These are phyloP conservation scores for Coemansia reversa DNA, from an alignment of 192 early-diverging fungal species.

Conservation along the genomic window DNA sequence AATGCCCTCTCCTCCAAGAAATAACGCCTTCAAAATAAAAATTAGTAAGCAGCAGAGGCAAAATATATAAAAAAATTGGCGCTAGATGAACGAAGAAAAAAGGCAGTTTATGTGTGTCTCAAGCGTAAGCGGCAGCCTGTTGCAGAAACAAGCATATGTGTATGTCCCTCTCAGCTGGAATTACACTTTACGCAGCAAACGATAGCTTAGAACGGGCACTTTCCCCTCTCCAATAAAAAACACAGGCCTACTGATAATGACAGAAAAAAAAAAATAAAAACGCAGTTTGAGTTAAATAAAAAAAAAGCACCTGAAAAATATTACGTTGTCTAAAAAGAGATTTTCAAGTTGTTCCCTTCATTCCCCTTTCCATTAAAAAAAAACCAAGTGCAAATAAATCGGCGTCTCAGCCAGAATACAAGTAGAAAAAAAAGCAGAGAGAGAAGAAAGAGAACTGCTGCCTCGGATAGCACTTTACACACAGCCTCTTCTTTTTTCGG, in stretches of 20 bases:
- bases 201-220: not conserved
- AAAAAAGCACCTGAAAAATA: not conserved
- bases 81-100: not conserved
- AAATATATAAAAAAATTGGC: not conserved
- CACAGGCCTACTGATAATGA: not conserved
- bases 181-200: not conserved
- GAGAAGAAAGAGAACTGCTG: slow-evolving; percentile 1
- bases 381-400: not conserved
- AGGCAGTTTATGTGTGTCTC: not conserved
- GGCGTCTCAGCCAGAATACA: not conserved
- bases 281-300: not conserved
- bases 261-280: not conserved
- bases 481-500: not conserved
- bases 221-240: not conserved
- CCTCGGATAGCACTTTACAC: not conserved
- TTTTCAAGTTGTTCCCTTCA: not conserved
- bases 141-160: slow-evolving; percentile 2
- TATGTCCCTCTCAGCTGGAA: not conserved
- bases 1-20: not conserved
- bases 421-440: not conserved
- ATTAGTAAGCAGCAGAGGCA: not conserved
- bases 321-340: not conserved
- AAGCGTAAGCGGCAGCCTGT: not conserved
- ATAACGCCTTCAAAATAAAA: not conserved
- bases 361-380: not conserved